These are phyloP conservation scores for Penicillium roqueforti DNA, from an alignment of 495 filamentous ascomycete species.

Conservation along the genomic window DNA sequence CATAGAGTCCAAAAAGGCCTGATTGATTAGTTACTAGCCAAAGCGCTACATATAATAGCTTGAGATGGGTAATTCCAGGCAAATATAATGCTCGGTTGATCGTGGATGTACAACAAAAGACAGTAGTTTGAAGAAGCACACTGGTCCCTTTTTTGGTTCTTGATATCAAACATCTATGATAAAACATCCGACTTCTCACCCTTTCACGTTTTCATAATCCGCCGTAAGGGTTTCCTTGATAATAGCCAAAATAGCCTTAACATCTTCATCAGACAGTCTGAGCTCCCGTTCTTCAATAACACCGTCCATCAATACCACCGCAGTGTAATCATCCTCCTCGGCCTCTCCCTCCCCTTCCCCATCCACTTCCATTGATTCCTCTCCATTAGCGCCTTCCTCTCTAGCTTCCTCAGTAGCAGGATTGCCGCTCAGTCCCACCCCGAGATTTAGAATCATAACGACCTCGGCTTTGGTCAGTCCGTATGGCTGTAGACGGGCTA, in stretches of 20 bases:
- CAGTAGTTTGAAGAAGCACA: no score
- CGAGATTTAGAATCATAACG: constrained; percentile 61
- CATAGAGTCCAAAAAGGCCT: no score
- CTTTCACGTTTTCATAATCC: constrained; percentile 14
- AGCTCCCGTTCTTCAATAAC: constrained; percentile 45
- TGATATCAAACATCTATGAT: not conserved
- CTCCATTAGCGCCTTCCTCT: constrained; percentile 18
- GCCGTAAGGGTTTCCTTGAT: constrained; percentile 34
- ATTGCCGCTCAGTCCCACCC: constrained; percentile 28
- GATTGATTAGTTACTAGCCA: no score
- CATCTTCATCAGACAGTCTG: constrained; percentile 37
- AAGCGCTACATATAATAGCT: no score
- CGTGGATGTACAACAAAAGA: no score
- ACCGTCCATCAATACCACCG: constrained; percentile 38
- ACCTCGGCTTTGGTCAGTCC: constrained; percentile 59
- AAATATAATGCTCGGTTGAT: no score
- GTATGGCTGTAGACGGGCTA: constrained; percentile 41
- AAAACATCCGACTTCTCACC: not conserved
- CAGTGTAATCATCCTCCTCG: constrained; percentile 33
- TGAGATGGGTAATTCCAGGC: no score
- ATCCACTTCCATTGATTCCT: constrained; percentile 24
- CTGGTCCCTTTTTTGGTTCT: not conserved
- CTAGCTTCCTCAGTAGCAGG: constrained; percentile 6
- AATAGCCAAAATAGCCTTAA: constrained; percentile 31
- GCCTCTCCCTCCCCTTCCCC: constrained; percentile 19